Conservation (phyloP, 2,329 filamentous ascomycete genomes). For the Trichoderma sp. region DNA sequence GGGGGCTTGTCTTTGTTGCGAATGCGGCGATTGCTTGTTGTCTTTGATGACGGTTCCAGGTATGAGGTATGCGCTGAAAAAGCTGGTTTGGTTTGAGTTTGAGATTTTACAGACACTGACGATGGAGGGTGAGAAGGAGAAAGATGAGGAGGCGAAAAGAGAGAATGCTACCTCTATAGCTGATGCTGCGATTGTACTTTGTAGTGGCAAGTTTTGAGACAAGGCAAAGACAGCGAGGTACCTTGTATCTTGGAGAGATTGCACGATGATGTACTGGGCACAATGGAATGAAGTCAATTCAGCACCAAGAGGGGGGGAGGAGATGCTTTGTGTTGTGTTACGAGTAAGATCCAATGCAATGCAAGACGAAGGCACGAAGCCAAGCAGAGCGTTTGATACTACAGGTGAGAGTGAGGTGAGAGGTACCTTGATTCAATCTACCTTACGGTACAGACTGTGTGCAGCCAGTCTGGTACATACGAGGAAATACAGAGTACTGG, state of each 20-base stretch:
- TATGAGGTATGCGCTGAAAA: background rate
- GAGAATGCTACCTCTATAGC: slow-evolving; percentile 3
- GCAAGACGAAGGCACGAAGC: too few relatives aligned
- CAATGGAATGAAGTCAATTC: slow-evolving; percentile 10
- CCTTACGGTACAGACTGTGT: background rate
- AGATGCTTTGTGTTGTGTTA: background rate
- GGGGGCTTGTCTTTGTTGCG: background rate
- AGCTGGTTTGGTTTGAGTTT: background rate
- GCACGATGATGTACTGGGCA: slow-evolving; percentile 4
- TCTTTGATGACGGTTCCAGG: background rate
- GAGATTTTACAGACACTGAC: background rate
- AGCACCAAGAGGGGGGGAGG: background rate
- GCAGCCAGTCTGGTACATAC: background rate
- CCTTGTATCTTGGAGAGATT: background rate
- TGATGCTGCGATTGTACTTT: background rate
- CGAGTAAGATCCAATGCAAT: slow-evolving; percentile 6
- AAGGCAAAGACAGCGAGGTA: background rate
- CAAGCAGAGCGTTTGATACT: background rate
- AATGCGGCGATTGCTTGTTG: slow-evolving; percentile 3
- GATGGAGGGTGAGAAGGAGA: background rate
- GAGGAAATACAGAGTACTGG: background rate
- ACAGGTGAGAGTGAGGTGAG: background rate
- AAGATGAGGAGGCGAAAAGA: background rate
- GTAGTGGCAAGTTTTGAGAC: slow-evolving; percentile 8
- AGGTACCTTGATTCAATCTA: background rate